phyloP scores from a whole-genome alignment of 257 asterid species.

The Forsythia viridissima region DNA sequence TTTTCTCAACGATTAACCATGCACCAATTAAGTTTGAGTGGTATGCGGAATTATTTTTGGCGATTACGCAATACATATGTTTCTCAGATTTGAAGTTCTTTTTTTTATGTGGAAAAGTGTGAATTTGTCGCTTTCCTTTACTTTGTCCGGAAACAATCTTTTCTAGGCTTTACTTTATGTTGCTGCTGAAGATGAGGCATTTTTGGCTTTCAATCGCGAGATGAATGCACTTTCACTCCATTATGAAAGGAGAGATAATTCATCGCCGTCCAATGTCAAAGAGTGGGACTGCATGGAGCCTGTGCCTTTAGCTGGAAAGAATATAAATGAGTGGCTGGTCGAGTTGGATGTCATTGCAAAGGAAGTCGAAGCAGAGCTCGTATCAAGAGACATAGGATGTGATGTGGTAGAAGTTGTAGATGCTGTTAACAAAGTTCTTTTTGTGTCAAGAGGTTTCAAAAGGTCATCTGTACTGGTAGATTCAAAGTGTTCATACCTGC shows the following conservation, averaged over 20 bases:
- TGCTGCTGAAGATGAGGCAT: slow-evolving; percentile 88
- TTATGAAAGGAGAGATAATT: slow-evolving; percentile 51
- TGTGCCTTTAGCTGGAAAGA: slow-evolving; percentile 81
- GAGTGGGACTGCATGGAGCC: slow-evolving; percentile 58
- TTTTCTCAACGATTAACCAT: background rate
- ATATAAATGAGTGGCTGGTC: slow-evolving; percentile 65
- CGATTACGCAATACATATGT: background rate
- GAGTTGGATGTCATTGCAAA: slow-evolving; percentile 77
- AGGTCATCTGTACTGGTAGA: slow-evolving; percentile 74
- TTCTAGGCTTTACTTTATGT: slow-evolving; percentile 77
- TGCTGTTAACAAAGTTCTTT: slow-evolving; percentile 82
- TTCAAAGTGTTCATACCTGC: slow-evolving; percentile 82
- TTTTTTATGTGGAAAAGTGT: background rate
- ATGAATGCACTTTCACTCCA: slow-evolving; percentile 57
- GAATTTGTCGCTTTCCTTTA: background rate
- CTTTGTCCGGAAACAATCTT: background rate
- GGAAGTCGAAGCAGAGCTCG: slow-evolving; percentile 91
- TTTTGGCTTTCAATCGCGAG: slow-evolving; percentile 66
- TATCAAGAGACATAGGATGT: slow-evolving; percentile 81
- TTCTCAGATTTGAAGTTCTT: background rate
- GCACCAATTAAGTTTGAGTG: background rate
- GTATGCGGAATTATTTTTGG: background rate
- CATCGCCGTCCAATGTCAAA: slow-evolving; percentile 33
- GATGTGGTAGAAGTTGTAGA: slow-evolving; percentile 75
- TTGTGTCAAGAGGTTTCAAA: slow-evolving; percentile 71